These are phyloP conservation scores for Lepidopterella palustris DNA, from an alignment of 495 filamentous ascomycete genomes.

Conservation along the genomic window DNA sequence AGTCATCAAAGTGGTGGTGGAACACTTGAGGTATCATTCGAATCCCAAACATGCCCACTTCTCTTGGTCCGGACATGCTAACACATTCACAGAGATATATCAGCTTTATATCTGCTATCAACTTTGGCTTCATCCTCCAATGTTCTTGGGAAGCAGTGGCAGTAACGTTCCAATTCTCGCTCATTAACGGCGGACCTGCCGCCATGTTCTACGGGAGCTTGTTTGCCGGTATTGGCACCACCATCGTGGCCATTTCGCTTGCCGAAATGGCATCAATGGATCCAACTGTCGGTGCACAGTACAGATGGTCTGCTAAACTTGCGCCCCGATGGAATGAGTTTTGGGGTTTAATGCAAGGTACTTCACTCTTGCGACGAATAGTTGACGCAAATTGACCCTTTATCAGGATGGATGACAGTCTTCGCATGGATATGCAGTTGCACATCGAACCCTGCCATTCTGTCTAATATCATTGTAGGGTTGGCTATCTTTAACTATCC, in stretches of 20 bases:
- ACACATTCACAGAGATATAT: conserved; percentile 16
- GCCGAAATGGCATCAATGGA: conserved; percentile 38
- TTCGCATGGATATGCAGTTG: conserved; percentile 13
- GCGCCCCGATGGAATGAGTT: conserved; percentile 38
- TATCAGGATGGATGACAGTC: conserved; percentile 26
- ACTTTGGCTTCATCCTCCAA: conserved; percentile 23
- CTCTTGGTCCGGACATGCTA: not conserved
- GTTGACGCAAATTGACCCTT: not conserved
- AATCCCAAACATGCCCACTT: not conserved
- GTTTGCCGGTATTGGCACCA: conserved; percentile 23
- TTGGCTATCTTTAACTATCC: conserved; percentile 20
- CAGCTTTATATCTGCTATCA: conserved; percentile 12
- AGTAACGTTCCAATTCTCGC: conserved; percentile 15
- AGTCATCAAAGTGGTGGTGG: not conserved
- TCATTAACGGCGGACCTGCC: conserved; percentile 32
- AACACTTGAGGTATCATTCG: not conserved
- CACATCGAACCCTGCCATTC: conserved; percentile 15
- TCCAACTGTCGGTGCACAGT: conserved; percentile 22
- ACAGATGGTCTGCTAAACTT: conserved; percentile 22
- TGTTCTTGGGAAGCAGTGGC: conserved; percentile 26
- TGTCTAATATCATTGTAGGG: conserved; percentile 15
- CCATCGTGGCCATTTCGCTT: conserved; percentile 26
- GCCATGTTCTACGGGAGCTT: conserved; percentile 31
- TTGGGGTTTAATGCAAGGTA: conserved; percentile 19
- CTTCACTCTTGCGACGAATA: not conserved